Conservation (phyloP, 2,329 filamentous ascomycete genomes). For the Podosphaera xanthii region DNA sequence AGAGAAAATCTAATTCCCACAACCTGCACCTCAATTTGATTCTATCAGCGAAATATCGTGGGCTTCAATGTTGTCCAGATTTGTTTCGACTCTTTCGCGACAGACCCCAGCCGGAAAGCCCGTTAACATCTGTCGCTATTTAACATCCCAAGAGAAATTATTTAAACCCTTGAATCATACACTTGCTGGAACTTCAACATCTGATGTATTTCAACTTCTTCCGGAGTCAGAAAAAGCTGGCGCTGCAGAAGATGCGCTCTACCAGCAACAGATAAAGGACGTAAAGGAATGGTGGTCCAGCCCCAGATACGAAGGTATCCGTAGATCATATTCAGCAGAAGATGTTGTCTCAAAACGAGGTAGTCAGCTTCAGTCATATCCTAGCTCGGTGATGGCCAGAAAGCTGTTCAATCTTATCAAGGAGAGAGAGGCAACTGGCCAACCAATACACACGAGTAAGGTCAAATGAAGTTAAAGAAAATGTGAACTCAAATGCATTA, state of each 20-base stretch:
- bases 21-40: not conserved
- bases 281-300: slow-evolving; percentile 82
- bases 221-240: slow-evolving; percentile 57
- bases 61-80: not conserved
- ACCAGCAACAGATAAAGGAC: slow-evolving; percentile 61
- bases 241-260: slow-evolving; percentile 61
- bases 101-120: not conserved
- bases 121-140: not conserved
- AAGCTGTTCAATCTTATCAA: slow-evolving; percentile 83
- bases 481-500: slow-evolving; percentile 16
- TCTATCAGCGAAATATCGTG: not conserved
- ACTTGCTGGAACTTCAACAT: slow-evolving; percentile 16
- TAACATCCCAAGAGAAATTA: not conserved
- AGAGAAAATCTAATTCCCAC: not conserved
- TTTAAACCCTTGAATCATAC: slow-evolving; percentile 10
- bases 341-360: slow-evolving; percentile 90
- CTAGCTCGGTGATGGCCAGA: slow-evolving; percentile 81
- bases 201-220: slow-evolving; percentile 71
- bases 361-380: slow-evolving; percentile 65
- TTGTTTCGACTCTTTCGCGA: not conserved
- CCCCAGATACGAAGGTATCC: slow-evolving; percentile 70
- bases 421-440: slow-evolving; percentile 50
- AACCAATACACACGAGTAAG: slow-evolving; percentile 79
- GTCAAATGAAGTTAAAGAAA: slow-evolving; percentile 14
- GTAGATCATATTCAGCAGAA: slow-evolving; percentile 69